Evolutionary conservation across 2,329 filamentous ascomycete species (phyloP).

Genomic region (Claviceps africana): DNA sequence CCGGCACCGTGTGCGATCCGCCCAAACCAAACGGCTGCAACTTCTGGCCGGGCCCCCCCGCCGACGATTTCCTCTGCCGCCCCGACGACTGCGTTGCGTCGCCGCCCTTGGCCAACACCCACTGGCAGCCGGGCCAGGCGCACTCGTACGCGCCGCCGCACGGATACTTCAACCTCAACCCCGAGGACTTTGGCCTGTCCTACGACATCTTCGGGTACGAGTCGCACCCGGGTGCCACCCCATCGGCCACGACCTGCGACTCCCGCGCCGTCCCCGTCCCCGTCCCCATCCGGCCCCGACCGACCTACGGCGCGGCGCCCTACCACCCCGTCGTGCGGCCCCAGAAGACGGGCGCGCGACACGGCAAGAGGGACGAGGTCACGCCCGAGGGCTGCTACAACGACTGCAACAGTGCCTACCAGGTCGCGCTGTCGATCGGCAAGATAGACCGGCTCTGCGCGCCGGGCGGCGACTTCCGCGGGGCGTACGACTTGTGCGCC

Average conservation of each 20-base stretch:
- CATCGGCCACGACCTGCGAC: conserved; percentile 38
- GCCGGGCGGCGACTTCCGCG: conserved; percentile 25
- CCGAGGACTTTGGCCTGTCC: conserved; percentile 46
- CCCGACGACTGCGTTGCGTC: conserved; percentile 29
- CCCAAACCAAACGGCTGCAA: conserved; percentile 35
- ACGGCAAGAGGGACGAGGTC: conserved; percentile 26
- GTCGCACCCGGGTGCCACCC: conserved; percentile 21
- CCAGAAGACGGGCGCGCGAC: no score
- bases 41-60: conserved; percentile 34
- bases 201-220: conserved; percentile 45
- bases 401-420: conserved; percentile 34
- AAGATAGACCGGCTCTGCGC: conserved; percentile 34
- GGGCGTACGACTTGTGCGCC: conserved; percentile 23
- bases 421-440: conserved; percentile 37
- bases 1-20: conserved; percentile 39
- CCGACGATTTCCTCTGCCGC: conserved; percentile 31
- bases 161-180: conserved; percentile 52
- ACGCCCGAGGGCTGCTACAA: conserved; percentile 37
- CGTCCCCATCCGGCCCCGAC: conserved; percentile 12
- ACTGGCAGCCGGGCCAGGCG: conserved; percentile 32
- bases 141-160: conserved; percentile 33
- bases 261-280: no score
- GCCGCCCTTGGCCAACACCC: conserved; percentile 20
- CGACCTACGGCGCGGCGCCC: not conserved
- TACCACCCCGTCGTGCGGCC: not conserved